These are phyloP conservation scores for Rhizopogon salebrosus DNA, from an alignment of 768 basidiomycete genomes.

Conservation along the genomic window DNA sequence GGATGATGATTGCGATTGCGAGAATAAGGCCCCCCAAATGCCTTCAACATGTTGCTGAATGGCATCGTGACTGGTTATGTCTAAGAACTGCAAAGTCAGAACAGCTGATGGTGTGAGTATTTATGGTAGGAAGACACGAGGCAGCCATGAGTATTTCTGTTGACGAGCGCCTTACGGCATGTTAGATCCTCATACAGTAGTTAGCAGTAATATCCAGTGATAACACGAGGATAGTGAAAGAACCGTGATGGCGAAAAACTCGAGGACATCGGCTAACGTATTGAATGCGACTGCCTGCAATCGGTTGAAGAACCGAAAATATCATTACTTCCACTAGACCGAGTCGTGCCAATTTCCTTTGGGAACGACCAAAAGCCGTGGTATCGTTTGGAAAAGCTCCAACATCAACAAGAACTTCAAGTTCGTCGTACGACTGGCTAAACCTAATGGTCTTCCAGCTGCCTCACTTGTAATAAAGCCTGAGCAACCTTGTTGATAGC, in stretches of 20 bases:
- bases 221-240: neutral
- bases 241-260: neutral
- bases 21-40: constrained; percentile 22
- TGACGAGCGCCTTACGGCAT: neutral
- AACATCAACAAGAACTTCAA: neutral
- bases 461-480: constrained; percentile 55
- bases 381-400: neutral
- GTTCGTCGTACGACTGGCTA: neutral
- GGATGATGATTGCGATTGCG: constrained; percentile 25
- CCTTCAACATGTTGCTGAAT: constrained; percentile 31
- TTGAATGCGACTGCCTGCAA: neutral
- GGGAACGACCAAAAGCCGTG: neutral
- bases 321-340: neutral
- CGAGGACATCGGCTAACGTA: neutral
- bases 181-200: neutral
- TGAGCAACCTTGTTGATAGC: constrained; percentile 61
- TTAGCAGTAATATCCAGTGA: neutral
- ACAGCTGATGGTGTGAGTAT: constrained; percentile 12
- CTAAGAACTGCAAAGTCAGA: constrained; percentile 12
- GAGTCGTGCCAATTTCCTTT: neutral
- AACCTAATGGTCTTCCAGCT: constrained; percentile 40
- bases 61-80: constrained; percentile 24
- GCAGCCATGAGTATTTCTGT: constrained; percentile 13
- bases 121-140: constrained; percentile 26
- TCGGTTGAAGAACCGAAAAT: neutral